These are phyloP conservation scores for Alternaria sp. DNA, from an alignment of 2,329 filamentous ascomycete species.

Conservation along the genomic window DNA sequence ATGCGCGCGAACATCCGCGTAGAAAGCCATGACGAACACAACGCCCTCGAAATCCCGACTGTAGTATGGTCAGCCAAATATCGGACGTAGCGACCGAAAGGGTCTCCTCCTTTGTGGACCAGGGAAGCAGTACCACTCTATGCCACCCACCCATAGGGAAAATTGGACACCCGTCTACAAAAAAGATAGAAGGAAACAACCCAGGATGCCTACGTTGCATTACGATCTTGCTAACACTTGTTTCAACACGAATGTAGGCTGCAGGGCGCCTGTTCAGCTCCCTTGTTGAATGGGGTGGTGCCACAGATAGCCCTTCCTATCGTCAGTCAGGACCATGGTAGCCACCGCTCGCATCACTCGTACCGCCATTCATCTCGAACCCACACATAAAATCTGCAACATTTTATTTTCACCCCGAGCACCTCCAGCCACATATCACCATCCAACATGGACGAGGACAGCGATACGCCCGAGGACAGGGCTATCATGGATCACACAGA, in stretches of 20 bases:
- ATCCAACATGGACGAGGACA: neutral
- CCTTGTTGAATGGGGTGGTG: neutral
- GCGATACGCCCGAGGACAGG: neutral
- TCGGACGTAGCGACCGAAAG: neutral
- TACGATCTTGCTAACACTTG: neutral
- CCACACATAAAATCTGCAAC: neutral
- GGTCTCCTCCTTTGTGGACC: neutral
- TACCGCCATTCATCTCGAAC: neutral
- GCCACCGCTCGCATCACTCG: neutral
- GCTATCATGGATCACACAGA: neutral
- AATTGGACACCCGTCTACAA: neutral
- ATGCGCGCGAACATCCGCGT: neutral
- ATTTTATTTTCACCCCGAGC: neutral
- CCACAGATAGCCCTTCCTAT: slow-evolving; percentile 1
- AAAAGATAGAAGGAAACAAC: neutral
- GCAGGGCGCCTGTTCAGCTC: neutral
- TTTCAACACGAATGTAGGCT: neutral
- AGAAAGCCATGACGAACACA: neutral
- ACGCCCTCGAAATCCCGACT: neutral
- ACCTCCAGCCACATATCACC: neutral
- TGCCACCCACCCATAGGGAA: neutral
- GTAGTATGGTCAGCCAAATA: neutral
- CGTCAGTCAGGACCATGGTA: slow-evolving; percentile 8
- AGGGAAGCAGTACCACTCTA: neutral
- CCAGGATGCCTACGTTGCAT: neutral